Conservation (phyloP, 2,329 filamentous ascomycete genomes). For the Fusarium succisae region DNA sequence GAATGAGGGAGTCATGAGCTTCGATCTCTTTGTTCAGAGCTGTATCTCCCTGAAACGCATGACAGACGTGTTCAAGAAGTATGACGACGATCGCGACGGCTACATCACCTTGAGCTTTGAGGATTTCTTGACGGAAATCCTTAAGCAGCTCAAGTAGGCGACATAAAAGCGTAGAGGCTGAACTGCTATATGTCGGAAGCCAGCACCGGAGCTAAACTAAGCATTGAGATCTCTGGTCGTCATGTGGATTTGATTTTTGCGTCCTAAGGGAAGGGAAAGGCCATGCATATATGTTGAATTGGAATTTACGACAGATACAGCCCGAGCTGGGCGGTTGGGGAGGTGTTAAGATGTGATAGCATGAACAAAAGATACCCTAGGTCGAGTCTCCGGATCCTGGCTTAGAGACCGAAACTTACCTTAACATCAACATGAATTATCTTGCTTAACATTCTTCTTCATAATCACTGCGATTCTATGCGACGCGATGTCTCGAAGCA, state of each 20-base stretch:
- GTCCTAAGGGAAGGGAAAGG: neutral
- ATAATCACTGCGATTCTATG: neutral
- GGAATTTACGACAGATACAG: conserved; percentile 18
- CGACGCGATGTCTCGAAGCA: neutral
- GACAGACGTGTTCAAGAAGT: conserved; percentile 99
- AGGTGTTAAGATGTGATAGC: conserved; percentile 21
- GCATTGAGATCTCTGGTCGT: neutral
- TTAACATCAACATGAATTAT: conserved; percentile 33
- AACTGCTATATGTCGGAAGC: neutral
- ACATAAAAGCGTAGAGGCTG: neutral
- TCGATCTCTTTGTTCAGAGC: conserved; percentile 96
- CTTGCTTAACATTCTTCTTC: neutral
- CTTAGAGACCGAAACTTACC: conserved; percentile 39
- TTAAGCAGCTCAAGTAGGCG: conserved; percentile 65
- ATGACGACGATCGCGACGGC: conserved; percentile 95
- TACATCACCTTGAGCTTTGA: conserved; percentile 88
- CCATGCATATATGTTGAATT: conserved; percentile 7
- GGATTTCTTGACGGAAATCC: conserved; percentile 77
- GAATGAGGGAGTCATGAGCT: conserved; percentile 77
- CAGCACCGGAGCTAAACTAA: neutral
- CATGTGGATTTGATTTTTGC: conserved; percentile 9
- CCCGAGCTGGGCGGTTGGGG: neutral
- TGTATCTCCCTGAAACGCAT: conserved; percentile 97
- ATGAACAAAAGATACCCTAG: conserved; percentile 44
- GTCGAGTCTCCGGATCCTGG: conserved; percentile 39